phyloP scores from a whole-genome alignment of 805 yeast species.

The Ogataea populi-albae region DNA sequence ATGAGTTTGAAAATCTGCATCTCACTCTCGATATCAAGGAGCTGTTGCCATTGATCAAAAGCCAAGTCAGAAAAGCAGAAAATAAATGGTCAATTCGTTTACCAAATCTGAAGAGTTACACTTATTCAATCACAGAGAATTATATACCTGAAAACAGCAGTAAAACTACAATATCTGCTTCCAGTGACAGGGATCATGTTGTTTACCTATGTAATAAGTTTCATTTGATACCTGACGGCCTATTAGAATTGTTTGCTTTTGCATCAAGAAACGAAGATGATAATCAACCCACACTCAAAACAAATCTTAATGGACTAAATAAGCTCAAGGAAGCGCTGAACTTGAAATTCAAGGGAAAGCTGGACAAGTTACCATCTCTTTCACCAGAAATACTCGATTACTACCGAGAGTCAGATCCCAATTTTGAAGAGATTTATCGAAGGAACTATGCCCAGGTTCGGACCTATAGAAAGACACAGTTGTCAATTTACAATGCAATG shows the following conservation, averaged over 20 bases:
- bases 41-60: constrained; percentile 3
- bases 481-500: constrained; percentile 35
- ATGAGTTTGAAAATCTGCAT: constrained; percentile 55
- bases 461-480: constrained; percentile 42
- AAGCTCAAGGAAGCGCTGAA: constrained; percentile 53
- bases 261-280: constrained; percentile 52
- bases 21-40: constrained; percentile 55
- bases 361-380: constrained; percentile 14
- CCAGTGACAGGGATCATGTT: constrained; percentile 3
- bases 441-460: constrained; percentile 25
- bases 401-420: constrained; percentile 1
- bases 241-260: constrained; percentile 52
- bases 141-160: not conserved
- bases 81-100: constrained; percentile 23
- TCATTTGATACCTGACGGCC: constrained; percentile 40
- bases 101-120: constrained; percentile 29
- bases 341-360: constrained; percentile 36
- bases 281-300: constrained; percentile 42
- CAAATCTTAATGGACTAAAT: constrained; percentile 59
- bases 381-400: constrained; percentile 1
- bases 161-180: not conserved
- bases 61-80: constrained; percentile 1
- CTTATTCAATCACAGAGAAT: constrained; percentile 18
- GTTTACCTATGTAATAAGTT: constrained; percentile 28
- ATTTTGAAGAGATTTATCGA: constrained; percentile 2